These are phyloP conservation scores for Chernovozyma sophiae-reginae DNA, from an alignment of 1,139 yeast species.

Conservation along the genomic window DNA sequence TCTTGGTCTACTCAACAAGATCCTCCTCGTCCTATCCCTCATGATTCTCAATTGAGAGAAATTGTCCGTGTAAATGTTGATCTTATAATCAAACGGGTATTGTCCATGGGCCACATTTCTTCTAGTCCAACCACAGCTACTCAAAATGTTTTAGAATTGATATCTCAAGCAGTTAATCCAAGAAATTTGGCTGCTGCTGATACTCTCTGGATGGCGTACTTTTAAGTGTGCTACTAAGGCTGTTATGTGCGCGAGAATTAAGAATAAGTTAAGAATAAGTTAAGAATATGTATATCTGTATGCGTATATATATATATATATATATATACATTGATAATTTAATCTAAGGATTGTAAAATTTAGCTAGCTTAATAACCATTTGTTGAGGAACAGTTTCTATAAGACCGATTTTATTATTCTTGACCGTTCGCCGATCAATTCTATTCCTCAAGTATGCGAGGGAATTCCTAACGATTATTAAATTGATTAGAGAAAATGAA, in stretches of 20 bases:
- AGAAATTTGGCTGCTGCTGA: constrained; percentile 91
- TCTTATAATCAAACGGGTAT: constrained; percentile 63
- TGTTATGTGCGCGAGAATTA: neutral
- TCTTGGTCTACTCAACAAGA: constrained; percentile 92
- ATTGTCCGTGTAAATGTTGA: constrained; percentile 89
- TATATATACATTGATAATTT: neutral
- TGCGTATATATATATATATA: neutral
- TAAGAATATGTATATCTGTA: no score
- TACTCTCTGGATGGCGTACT: constrained; percentile 93
- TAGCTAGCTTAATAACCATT: constrained; percentile 2
- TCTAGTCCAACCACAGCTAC: constrained; percentile 79
- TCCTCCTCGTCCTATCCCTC: constrained; percentile 56
- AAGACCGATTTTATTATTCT: neutral
- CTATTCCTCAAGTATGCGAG: constrained; percentile 16
- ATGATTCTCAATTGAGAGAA: constrained; percentile 78
- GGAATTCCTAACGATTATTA: constrained; percentile 5
- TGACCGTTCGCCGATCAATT: constrained; percentile 16
- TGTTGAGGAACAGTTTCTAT: neutral
- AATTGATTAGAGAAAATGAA: constrained; percentile 1
- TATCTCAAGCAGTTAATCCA: constrained; percentile 95
- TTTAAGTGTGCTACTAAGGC: constrained; percentile 29
- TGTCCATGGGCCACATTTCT: constrained; percentile 75
- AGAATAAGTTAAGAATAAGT: neutral
- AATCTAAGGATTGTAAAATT: constrained; percentile 3
- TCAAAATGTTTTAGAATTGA: constrained; percentile 85